A percentile compares a stretch with the other conserved stretches of the same genome.
Conservation (phyloP, 495 filamentous ascomycete genomes). For the Lasiosphaeria miniovina region DNA sequence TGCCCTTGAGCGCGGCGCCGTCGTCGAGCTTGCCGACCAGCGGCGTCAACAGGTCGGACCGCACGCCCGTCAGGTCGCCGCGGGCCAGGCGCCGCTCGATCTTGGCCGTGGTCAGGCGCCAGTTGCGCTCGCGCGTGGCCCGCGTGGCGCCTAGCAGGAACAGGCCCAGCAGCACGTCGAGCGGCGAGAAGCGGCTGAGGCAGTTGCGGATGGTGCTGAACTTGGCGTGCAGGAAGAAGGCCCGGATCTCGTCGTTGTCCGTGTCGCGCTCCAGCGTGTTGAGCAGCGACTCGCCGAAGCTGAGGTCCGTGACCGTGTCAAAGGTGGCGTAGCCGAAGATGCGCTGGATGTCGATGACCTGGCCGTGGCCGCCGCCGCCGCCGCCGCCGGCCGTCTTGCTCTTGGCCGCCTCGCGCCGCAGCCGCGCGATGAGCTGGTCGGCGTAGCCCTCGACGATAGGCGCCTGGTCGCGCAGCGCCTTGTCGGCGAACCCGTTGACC, state of each 20-base stretch:
- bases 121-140: slow-evolving; percentile 41
- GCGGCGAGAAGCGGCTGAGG: slow-evolving; percentile 16
- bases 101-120: slow-evolving; percentile 13
- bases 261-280: slow-evolving; percentile 31
- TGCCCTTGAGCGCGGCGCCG: slow-evolving; percentile 6
- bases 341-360: slow-evolving; percentile 26
- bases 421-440: slow-evolving; percentile 36
- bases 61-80: slow-evolving; percentile 13
- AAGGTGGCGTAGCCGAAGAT: slow-evolving; percentile 54
- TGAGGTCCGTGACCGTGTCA: slow-evolving; percentile 53
- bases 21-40: slow-evolving; percentile 33
- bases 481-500: slow-evolving; percentile 30
- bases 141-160: slow-evolving; percentile 62
- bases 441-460: neutral
- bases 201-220: slow-evolving; percentile 29
- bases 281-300: slow-evolving; percentile 50
- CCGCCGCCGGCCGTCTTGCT: slow-evolving; percentile 7
- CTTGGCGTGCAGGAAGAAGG: slow-evolving; percentile 27
- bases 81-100: slow-evolving; percentile 25
- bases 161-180: slow-evolving; percentile 38
- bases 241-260: slow-evolving; percentile 31
- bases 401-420: slow-evolving; percentile 18
- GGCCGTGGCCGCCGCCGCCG: neutral
- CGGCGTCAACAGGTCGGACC: slow-evolving; percentile 33
- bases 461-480: neutral